Percentiles rank a stretch among this genome's conserved stretches.
phyloP scores from a whole-genome alignment of 768 basidiomycete genomes.

The Tephrocybe sp. region DNA sequence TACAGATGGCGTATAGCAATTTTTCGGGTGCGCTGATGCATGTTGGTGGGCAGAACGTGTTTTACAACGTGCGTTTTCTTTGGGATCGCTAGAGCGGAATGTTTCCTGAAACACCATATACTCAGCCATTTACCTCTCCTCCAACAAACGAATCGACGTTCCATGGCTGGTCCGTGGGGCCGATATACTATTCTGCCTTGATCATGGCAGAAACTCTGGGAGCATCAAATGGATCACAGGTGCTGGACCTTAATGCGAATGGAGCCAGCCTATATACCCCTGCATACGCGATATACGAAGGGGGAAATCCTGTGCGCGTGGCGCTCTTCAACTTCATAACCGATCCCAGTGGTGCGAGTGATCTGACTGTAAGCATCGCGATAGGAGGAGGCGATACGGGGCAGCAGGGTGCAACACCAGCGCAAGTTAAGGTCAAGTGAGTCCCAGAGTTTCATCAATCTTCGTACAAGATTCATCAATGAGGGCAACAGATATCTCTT shows the following conservation, averaged over 20 bases:
- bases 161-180: slow-evolving; percentile 74
- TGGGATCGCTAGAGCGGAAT: neutral
- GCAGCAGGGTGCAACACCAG: neutral
- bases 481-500: slow-evolving; percentile 44
- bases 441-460: neutral
- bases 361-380: slow-evolving; percentile 28
- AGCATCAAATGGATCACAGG: slow-evolving; percentile 55
- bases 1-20: slow-evolving; percentile 57
- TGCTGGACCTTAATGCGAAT: slow-evolving; percentile 63
- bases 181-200: slow-evolving; percentile 74
- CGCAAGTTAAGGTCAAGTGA: slow-evolving; percentile 14
- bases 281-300: slow-evolving; percentile 72
- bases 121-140: slow-evolving; percentile 14
- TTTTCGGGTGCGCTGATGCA: slow-evolving; percentile 52
- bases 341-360: slow-evolving; percentile 56
- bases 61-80: slow-evolving; percentile 53
- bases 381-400: neutral
- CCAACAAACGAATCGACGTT: slow-evolving; percentile 55
- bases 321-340: slow-evolving; percentile 72
- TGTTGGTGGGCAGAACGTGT: slow-evolving; percentile 63
- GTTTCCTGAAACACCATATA: too few relatives aligned
- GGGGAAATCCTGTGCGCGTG: slow-evolving; percentile 56
- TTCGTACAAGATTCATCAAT: too few relatives aligned
- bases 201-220: slow-evolving; percentile 71
- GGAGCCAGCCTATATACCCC: slow-evolving; percentile 55